These are phyloP conservation scores for Sanghuangporus sanghuang DNA, from an alignment of 1,284 basidiomycete species.

Conservation along the genomic window DNA sequence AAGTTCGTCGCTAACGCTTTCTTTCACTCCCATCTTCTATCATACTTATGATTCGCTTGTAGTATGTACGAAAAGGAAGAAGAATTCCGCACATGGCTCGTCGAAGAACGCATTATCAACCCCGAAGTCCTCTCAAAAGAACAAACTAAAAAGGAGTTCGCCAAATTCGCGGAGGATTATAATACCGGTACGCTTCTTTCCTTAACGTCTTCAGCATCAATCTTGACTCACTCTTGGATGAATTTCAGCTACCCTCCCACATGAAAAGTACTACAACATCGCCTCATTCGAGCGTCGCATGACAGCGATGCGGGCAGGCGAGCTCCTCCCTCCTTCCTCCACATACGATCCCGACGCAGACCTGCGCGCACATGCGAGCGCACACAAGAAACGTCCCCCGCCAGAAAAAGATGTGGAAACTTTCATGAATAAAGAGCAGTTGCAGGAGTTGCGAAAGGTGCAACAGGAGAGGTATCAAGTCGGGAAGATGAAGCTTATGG, in stretches of 20 bases:
- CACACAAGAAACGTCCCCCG: constrained; percentile 50
- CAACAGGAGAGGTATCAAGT: constrained; percentile 76
- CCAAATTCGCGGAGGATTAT: constrained; percentile 76
- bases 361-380: constrained; percentile 63
- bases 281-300: constrained; percentile 75
- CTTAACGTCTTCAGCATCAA: not conserved
- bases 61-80: constrained; percentile 76
- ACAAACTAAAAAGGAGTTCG: constrained; percentile 79
- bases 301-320: constrained; percentile 75
- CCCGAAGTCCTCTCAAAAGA: constrained; percentile 82
- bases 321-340: constrained; percentile 64
- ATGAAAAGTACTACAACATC: constrained; percentile 91
- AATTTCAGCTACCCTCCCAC: constrained; percentile 71
- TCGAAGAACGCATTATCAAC: constrained; percentile 85
- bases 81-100: constrained; percentile 86
- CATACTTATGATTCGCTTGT: not conserved
- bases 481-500: constrained; percentile 76
- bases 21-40: not conserved
- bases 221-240: not conserved
- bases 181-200: constrained; percentile 63
- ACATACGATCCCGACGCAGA: constrained; percentile 77
- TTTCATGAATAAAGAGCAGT: constrained; percentile 70
- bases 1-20: constrained; percentile 53
- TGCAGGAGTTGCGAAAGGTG: constrained; percentile 73
- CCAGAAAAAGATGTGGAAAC: constrained; percentile 48